These are phyloP conservation scores for Sporodiniella umbellata DNA, from an alignment of 371 early-diverging fungal species.

Conservation along the genomic window DNA sequence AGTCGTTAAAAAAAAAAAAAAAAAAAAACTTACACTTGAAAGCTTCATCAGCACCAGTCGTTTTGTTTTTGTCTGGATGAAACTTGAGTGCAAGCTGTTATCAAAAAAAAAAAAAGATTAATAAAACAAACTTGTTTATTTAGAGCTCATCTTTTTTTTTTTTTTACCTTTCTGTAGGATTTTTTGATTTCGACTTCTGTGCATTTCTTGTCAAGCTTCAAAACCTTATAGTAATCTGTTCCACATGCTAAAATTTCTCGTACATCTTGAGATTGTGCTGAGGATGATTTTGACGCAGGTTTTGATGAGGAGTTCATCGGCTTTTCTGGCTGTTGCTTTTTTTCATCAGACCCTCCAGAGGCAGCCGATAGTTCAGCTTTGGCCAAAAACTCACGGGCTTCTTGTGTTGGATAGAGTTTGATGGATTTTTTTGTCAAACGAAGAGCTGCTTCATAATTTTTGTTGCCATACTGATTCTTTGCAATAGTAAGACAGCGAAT, in stretches of 20 bases:
- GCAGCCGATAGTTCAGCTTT: conserved; percentile 41
- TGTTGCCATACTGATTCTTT: conserved; percentile 59
- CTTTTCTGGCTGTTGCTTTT: conserved; percentile 1
- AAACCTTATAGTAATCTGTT: conserved; percentile 84
- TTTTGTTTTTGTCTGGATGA: conserved; percentile 97
- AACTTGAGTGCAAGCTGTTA: conserved; percentile 86
- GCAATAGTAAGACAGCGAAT: conserved; percentile 76
- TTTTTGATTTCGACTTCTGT: conserved; percentile 91
- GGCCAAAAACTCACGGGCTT: conserved; percentile 60
- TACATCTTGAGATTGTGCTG: conserved; percentile 71
- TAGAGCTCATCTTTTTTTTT: no score
- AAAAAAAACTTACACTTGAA: conserved; percentile 73
- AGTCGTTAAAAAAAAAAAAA: neutral
- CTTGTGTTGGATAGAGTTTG: conserved; percentile 69
- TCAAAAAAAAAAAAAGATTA: neutral
- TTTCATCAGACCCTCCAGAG: neutral
- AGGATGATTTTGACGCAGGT: conserved; percentile 7
- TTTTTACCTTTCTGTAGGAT: conserved; percentile 89
- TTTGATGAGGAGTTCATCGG: conserved; percentile 5
- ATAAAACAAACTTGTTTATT: neutral
- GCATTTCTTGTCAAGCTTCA: conserved; percentile 81
- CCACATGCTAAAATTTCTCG: conserved; percentile 69
- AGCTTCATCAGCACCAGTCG: conserved; percentile 96
- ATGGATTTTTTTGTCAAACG: conserved; percentile 84
- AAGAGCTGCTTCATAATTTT: conserved; percentile 69